Evolutionary conservation across 1,284 basidiomycete genomes (phyloP).

Genomic region (Sparassis latifolia): DNA sequence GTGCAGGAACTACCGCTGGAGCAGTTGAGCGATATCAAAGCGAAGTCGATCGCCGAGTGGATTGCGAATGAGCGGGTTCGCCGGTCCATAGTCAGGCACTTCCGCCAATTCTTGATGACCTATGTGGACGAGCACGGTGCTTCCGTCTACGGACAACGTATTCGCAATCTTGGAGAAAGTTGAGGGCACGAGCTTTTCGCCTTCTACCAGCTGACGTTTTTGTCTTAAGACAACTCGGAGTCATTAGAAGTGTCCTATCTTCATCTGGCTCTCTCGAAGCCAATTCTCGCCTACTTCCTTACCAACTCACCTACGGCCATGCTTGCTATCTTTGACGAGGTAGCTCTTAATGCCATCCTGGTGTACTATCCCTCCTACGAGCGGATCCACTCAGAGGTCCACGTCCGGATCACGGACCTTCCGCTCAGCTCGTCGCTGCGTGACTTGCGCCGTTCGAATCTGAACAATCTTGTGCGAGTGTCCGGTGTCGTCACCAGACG

Average conservation of each 20-base stretch:
- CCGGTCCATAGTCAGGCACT: conserved; percentile 86
- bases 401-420: conserved; percentile 93
- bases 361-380: conserved; percentile 96
- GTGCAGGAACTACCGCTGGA: conserved; percentile 87
- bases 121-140: conserved; percentile 89
- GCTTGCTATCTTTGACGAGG: conserved; percentile 93
- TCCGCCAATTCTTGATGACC: conserved; percentile 93
- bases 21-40: conserved; percentile 96
- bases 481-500: conserved; percentile 96
- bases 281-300: conserved; percentile 95
- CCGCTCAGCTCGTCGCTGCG: conserved; percentile 87
- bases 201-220: not conserved
- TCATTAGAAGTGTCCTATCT: conserved; percentile 96
- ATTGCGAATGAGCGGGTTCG: conserved; percentile 89
- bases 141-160: conserved; percentile 93
- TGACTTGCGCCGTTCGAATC: conserved; percentile 86
- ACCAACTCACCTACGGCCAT: conserved; percentile 92
- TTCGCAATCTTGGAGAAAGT: conserved; percentile 94
- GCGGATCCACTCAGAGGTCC: conserved; percentile 96
- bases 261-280: conserved; percentile 86
- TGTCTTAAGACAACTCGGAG: conserved; percentile 80
- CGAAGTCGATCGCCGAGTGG: conserved; percentile 96
- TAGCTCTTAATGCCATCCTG: conserved; percentile 90
- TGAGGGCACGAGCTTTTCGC: conserved; percentile 33
- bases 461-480: conserved; percentile 95